Base-by-base conservation (phyloP, 306 rosid genomes). In the Gillenia trifoliata region DNA sequence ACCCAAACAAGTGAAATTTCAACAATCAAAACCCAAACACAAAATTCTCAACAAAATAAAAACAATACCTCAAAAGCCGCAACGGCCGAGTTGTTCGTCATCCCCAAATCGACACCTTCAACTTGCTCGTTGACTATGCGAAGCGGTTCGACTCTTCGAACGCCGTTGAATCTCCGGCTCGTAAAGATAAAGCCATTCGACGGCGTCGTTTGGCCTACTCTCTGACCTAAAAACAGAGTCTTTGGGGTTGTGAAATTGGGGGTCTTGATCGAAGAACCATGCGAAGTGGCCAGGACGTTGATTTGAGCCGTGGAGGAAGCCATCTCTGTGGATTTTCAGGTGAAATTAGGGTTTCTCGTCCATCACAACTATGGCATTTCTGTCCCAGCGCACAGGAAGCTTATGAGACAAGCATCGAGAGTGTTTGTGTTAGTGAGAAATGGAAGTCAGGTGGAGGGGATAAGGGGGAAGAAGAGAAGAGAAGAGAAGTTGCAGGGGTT, bases 371-470 rank as follows among this genome's bases (percentile, higher is more conserved):
- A 89, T 93, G 73, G 73, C 84, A 38, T 96, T 88, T 89, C 88
- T 88, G 85, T 93, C 98, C 98, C 98, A 94, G 66, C 89, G 90
- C 49, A 91, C 96, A 5, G 98, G 97, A 80, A 94, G 98, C 96
- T 96, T 88, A 75, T 91, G 90, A 60, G 95, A 90, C 68, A 94
- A 81, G 98, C 96, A 75, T 90, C 89, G 64, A 94, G 92, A 72
- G 89, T 89, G 85, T 77, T 82, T 22, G 13, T n/a, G 28, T 11
- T 11, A 10, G 20, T 6, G 72, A 17, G 30, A 25, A 57, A 25
- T 11, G 38, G 16, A 55, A 15, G 40, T 28, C 22, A 36, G 19
- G 52, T 1, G 31, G 17, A 54, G 45, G 11, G 17, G 54, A 15
- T 47, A 66, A 9, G 25, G 45, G 65, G 70, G 77, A 50, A 57